Conservation (phyloP, 495 filamentous ascomycete genomes). For the Tuber borchii region DNA sequence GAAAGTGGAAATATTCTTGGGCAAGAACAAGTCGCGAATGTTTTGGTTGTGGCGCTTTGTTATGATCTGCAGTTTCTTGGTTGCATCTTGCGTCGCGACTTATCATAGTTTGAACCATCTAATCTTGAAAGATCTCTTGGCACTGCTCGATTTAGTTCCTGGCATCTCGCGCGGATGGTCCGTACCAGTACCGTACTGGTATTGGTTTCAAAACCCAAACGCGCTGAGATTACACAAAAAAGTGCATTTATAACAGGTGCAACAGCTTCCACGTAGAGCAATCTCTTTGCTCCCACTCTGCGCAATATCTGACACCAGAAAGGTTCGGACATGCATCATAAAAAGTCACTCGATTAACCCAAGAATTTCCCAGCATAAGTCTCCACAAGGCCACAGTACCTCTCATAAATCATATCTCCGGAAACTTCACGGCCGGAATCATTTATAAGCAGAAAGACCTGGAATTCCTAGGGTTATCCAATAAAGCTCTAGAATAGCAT, state of each 20-base stretch:
- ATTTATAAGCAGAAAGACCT: not conserved
- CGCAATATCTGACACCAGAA: not conserved
- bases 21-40: not conserved
- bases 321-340: not conserved
- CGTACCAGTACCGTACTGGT: not conserved
- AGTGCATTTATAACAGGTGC: not conserved
- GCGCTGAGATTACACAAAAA: not conserved
- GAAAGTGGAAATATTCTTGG: not conserved
- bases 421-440: not conserved
- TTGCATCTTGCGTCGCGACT: conserved; percentile 5
- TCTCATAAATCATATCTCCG: not conserved
- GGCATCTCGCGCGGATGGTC: not conserved
- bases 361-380: not conserved
- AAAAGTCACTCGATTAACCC: not conserved
- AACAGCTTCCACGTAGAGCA: not conserved
- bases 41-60: conserved; percentile 4
- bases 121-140: conserved; percentile 4
- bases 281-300: not conserved
- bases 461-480: not conserved
- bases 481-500: not conserved
- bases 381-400: not conserved
- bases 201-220: not conserved
- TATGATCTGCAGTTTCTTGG: conserved; percentile 2
- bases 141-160: not conserved
- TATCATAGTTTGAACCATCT: not conserved